These are phyloP conservation scores for Coleophoma cylindrospora DNA, from an alignment of 2,329 filamentous ascomycete species.

Conservation along the genomic window DNA sequence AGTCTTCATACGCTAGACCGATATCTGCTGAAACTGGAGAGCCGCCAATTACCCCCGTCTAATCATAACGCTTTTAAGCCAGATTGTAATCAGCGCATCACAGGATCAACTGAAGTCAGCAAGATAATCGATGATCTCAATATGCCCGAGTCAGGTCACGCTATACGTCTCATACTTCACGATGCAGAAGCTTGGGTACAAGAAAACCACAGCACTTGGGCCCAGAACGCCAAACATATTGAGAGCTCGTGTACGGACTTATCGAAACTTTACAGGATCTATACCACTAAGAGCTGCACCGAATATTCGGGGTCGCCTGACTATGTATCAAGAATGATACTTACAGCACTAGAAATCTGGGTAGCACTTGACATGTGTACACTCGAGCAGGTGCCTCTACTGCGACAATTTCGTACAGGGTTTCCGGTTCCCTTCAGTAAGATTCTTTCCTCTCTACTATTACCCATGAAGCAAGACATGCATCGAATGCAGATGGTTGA, in stretches of 20 bases:
- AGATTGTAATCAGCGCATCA: not conserved
- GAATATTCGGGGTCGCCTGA: slow-evolving; percentile 38
- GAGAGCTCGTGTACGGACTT: slow-evolving; percentile 17
- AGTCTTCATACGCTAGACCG: not conserved
- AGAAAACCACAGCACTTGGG: slow-evolving; percentile 32
- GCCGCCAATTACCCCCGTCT: not conserved
- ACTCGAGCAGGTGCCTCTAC: slow-evolving; percentile 29
- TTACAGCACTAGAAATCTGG: slow-evolving; percentile 55
- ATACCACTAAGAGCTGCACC: slow-evolving; percentile 22
- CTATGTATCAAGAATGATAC: slow-evolving; percentile 45
- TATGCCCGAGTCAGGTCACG: no score
- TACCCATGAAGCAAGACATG: slow-evolving; percentile 40
- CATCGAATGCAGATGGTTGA: slow-evolving; percentile 39
- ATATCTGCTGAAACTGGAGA: not conserved
- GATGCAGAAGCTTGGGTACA: slow-evolving; percentile 46
- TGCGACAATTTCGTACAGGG: slow-evolving; percentile 41
- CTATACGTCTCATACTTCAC: not conserved
- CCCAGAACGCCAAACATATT: slow-evolving; percentile 22
- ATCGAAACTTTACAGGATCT: slow-evolving; percentile 11
- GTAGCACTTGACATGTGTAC: slow-evolving; percentile 46
- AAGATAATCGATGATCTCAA: no score
- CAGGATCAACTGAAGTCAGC: no score
- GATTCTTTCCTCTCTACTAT: slow-evolving; percentile 37
- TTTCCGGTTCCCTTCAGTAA: slow-evolving; percentile 25
- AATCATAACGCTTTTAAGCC: not conserved